phyloP scores from a whole-genome alignment of 2,329 filamentous ascomycete species.

The Fusarium goolgardi region DNA sequence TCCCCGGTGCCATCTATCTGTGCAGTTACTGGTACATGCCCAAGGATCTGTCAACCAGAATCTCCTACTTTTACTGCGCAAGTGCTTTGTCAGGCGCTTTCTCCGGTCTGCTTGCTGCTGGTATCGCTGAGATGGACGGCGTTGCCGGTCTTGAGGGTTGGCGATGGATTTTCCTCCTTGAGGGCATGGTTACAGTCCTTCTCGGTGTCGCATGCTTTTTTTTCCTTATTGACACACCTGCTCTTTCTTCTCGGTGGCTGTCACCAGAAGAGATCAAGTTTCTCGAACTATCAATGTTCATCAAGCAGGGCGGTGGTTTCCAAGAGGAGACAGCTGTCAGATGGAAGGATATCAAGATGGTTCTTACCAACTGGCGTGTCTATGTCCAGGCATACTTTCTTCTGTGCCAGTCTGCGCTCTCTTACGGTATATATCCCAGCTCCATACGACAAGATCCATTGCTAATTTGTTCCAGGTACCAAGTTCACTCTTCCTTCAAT shows the following conservation, averaged over 20 bases:
- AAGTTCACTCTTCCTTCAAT: constrained; percentile 46
- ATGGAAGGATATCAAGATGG: constrained; percentile 45
- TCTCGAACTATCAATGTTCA: constrained; percentile 47
- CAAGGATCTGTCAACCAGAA: constrained; percentile 76
- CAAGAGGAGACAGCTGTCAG: constrained; percentile 35
- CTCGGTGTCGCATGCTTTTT: constrained; percentile 56
- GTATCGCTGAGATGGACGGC: constrained; percentile 73
- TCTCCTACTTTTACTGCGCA: constrained; percentile 82
- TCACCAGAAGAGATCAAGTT: constrained; percentile 44
- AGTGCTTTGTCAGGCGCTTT: constrained; percentile 80
- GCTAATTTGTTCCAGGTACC: constrained; percentile 21
- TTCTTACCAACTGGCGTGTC: constrained; percentile 49
- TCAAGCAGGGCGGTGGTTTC: constrained; percentile 50
- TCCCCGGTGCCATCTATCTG: constrained; percentile 79
- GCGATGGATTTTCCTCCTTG: constrained; percentile 47
- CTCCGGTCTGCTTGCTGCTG: constrained; percentile 75
- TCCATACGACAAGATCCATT: accelerated
- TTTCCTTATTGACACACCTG: constrained; percentile 58
- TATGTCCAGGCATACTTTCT: constrained; percentile 48
- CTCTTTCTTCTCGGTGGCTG: constrained; percentile 52
- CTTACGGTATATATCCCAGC: constrained; percentile 34
- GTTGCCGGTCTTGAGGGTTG: constrained; percentile 58
- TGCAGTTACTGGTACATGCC: constrained; percentile 82
- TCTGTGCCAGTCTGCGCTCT: constrained; percentile 45
- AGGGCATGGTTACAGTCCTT: constrained; percentile 51